Base-by-base conservation (phyloP, 805 yeast genomes). In the Sugiyamaella valdiviana region DNA sequence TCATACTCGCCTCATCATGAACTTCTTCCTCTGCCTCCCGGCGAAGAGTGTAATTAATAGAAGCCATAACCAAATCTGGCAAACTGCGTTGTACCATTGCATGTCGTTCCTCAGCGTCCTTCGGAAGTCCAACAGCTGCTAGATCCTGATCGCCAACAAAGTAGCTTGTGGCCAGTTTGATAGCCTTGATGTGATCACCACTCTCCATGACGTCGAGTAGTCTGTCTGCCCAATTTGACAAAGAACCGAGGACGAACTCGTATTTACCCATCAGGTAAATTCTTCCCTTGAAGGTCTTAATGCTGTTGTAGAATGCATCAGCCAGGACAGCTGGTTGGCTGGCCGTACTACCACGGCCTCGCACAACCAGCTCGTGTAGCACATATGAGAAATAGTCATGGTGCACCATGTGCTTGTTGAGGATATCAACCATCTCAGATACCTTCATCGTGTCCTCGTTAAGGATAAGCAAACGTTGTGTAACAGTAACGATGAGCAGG, bases 191-290 rank as follows among this genome's bases (percentile, higher is more conserved):
- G 47, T 80, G 82, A 19, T 74, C 62, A 1, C 76, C 78, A 1
- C 64, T 55, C 9, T 75, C 68, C 42, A 87, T 67, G 10, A 76
- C 59, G 5, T 64, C 69, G 49, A 76, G 62, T 1, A 85, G 62
- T 22, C 72, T 68, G 54, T 84, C 90, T 0, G 83, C 86, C 95
- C 89, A 87, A 55, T 75, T 79, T 2, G 79, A 68, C 14, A 79
- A 63, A 20, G 78, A 69, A 0, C 90, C 95, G 2, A 81, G 71
- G 5, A 67, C 66, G 39, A 79, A 58, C 49, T 77, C 81, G 46
- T 74, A 73, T 37, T 70, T 67, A 0, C 84, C 84, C 44, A 82
- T 56, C 1, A 79, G 48, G 56, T 80, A 74, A 0, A 87, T 42
- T 19, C 75, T 71, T 1, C 75, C 72, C 51, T 70, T 77, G 51